Evolutionary conservation across 371 early-diverging fungal genomes (phyloP).

Genomic region (Saksenaea oblongispora): DNA sequence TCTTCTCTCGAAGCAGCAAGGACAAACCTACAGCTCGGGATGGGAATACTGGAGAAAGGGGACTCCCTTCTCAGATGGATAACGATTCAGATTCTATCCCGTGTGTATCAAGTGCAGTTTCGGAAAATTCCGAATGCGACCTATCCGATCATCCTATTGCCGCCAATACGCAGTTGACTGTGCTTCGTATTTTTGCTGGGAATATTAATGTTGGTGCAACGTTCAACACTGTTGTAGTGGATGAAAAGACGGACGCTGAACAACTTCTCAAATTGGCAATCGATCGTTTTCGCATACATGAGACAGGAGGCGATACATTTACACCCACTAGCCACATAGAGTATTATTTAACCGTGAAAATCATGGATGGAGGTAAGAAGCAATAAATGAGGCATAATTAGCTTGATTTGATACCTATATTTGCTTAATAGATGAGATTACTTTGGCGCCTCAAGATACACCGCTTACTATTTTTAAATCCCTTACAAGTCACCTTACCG

Average conservation of each 20-base stretch:
- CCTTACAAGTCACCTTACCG: conserved; percentile 56
- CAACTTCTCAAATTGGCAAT: conserved; percentile 48
- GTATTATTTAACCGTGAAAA: conserved; percentile 60
- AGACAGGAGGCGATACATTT: neutral
- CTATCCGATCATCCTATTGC: neutral
- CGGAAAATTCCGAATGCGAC: neutral
- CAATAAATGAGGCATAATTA: neutral
- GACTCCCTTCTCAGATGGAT: neutral
- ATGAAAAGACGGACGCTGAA: conserved; percentile 38
- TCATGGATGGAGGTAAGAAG: conserved; percentile 57
- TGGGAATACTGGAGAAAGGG: neutral
- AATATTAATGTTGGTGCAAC: conserved; percentile 54
- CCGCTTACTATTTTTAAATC: conserved; percentile 65
- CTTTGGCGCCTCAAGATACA: conserved; percentile 56
- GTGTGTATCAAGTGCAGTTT: neutral
- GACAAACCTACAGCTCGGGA: neutral
- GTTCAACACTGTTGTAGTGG: conserved; percentile 55
- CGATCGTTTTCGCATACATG: conserved; percentile 43
- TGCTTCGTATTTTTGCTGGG: conserved; percentile 50
- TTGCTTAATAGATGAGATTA: conserved; percentile 49
- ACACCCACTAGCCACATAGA: conserved; percentile 38
- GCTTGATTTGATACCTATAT: neutral
- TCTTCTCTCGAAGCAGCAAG: conserved; percentile 39
- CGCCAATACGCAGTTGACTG: conserved; percentile 22
- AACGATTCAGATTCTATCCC: neutral